Percentiles rank a stretch among this genome's conserved stretches.
These are phyloP conservation scores for Funneliformis geosporum DNA, from an alignment of 192 early-diverging fungal species.

Conservation along the genomic window DNA sequence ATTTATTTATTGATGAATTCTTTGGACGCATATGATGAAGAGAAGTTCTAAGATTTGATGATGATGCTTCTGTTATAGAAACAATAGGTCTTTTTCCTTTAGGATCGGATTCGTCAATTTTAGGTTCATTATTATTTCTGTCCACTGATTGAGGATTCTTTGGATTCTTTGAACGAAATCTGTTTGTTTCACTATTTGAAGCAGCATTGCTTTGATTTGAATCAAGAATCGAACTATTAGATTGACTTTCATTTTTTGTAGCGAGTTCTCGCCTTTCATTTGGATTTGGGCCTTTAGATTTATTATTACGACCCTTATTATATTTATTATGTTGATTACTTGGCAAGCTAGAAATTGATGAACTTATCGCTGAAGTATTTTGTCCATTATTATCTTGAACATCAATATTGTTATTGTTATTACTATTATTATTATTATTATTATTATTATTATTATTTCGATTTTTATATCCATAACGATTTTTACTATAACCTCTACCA, in stretches of 20 bases:
- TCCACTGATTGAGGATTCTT: not conserved
- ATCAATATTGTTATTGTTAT: too few relatives aligned
- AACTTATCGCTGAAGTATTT: not conserved
- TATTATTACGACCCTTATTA: not conserved
- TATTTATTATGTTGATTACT: not conserved
- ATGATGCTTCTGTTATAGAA: not conserved
- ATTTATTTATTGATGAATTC: constrained; percentile 2
- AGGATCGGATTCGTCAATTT: not conserved
- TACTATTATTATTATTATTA: not conserved
- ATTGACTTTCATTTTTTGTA: not conserved
- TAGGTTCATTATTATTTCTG: not conserved
- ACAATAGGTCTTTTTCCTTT: not conserved
- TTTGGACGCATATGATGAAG: not conserved
- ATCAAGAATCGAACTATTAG: not conserved
- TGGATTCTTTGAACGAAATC: not conserved
- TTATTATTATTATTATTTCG: not conserved
- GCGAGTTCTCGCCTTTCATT: not conserved
- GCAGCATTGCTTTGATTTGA: not conserved
- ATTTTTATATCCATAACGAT: not conserved
- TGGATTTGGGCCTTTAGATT: not conserved
- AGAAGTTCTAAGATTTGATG: constrained; percentile 1
- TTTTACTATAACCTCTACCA: not conserved
- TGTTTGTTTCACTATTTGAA: too few relatives aligned
- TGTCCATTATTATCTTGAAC: not conserved
- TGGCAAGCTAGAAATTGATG: not conserved